Evolutionary conservation across 2,329 filamentous ascomycete species (phyloP), one percentile per base, ranked within the genome.

Genomic region (Scedosporium aurantiacum): DNA sequence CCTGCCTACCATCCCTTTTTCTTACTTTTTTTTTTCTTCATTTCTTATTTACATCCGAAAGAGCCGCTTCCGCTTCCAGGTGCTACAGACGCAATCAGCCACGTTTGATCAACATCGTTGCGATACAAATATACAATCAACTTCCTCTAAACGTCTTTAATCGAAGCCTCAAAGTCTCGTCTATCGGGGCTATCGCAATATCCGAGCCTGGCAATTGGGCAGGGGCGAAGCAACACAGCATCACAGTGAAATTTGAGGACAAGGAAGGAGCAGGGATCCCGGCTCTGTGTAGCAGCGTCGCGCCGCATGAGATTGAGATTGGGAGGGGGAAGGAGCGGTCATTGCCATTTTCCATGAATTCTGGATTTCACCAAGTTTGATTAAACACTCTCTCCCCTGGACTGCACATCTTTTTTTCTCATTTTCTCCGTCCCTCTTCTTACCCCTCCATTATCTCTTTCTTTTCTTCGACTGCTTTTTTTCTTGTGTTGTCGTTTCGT

Each of bases 241-340:
- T 25, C 41, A 23, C 27, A 21, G 40, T n/a, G 41, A 59, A 28
- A 59, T 59, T 59, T 40, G 41, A 59, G 57, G 57, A 41, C 21
- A 43, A n/a, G 57, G 57, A 59, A 59, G 40, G 57, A 28, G 32
- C 57, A 59, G 41, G 57, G 57, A 41, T 59, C 23, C 50, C 16
- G 50, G 50, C 12, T 21, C 43, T 23, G 43, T 18, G 43, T 47
- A 7, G 43, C 43, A 18, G 43, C 43, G 5, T n/a, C 43, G 21
- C 8, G 43, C 21, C 43, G 43, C 43, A 47, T 47, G 43, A 47
- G 43, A 47, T 37, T 47, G 43, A 47, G 43, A 47, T 37, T 12
- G 32, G 32, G 32, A 37, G 32, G 43, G 21, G 21, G 43, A n/a
- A 47, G 43, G 43, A n/a, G 43, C 43, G 43, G 50, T 54, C 50